Conservation (phyloP, 352 stramenopile genomes). For the Phytophthora rubi region DNA sequence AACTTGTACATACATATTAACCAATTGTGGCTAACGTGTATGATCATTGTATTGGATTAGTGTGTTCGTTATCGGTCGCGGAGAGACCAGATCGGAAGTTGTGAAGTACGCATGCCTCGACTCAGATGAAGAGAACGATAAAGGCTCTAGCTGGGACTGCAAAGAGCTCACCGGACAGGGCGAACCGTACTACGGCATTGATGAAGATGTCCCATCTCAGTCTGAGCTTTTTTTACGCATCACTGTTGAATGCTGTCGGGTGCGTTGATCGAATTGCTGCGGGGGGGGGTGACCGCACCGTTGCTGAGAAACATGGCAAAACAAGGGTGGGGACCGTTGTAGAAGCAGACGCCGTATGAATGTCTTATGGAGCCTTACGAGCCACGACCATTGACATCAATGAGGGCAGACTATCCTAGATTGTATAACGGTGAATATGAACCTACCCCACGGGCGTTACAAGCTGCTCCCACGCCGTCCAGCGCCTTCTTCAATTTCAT, state of each 20-base stretch:
- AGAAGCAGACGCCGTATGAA: neutral
- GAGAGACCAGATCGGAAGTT: neutral
- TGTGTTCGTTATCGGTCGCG: neutral
- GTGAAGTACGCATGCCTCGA: neutral
- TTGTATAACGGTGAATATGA: too few relatives aligned
- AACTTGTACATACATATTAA: neutral
- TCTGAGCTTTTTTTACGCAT: neutral
- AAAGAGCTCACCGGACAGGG: neutral
- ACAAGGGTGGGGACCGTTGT: neutral
- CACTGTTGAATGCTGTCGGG: neutral
- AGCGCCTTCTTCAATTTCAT: neutral
- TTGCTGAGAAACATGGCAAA: neutral
- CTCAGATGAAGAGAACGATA: neutral
- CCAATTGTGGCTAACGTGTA: neutral
- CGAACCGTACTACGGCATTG: neutral
- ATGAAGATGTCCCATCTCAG: neutral
- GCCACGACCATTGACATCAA: too few relatives aligned
- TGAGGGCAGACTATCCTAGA: too few relatives aligned
- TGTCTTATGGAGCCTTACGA: neutral
- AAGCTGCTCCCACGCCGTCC: neutral
- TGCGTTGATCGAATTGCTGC: neutral
- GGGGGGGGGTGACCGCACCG: neutral
- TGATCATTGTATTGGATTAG: neutral
- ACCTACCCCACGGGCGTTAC: neutral
- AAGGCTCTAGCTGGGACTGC: neutral